Percentiles rank a stretch among this genome's conserved stretches.
Evolutionary conservation across 345 rosid species (phyloP).

Genomic region (Dovyalis caffra): DNA sequence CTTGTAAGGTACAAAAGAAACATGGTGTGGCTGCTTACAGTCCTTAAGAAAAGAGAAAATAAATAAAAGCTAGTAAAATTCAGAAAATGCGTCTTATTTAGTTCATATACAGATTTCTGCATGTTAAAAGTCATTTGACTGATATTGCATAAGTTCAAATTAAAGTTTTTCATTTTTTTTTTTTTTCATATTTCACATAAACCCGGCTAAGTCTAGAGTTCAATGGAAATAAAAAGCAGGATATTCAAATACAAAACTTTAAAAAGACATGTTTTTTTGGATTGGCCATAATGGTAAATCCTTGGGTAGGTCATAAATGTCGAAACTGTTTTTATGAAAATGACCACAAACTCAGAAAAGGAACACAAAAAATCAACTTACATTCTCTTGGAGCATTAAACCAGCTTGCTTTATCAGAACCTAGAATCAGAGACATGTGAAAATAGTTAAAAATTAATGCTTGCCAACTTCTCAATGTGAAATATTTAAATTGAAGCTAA

Average conservation of each 20-base stretch:
- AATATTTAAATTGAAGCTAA: background rate
- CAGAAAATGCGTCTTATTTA: too few relatives aligned
- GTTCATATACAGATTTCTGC: too few relatives aligned
- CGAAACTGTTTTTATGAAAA: background rate
- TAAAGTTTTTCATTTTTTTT: background rate
- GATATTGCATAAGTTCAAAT: too few relatives aligned
- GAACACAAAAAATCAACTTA: conserved; percentile 33
- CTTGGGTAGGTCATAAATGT: too few relatives aligned
- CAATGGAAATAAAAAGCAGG: background rate
- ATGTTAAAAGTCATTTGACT: too few relatives aligned
- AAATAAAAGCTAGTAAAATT: too few relatives aligned
- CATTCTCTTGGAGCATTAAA: conserved; percentile 80
- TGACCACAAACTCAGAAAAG: background rate
- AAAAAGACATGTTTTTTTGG: too few relatives aligned
- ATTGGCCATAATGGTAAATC: too few relatives aligned
- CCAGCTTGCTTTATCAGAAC: conserved; percentile 97
- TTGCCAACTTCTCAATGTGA: background rate
- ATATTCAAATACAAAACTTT: background rate
- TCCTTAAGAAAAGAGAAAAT: too few relatives aligned
- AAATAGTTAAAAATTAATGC: background rate
- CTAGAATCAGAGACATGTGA: conserved; percentile 29
- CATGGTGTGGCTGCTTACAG: background rate
- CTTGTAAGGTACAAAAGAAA: background rate
- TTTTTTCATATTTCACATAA: background rate
- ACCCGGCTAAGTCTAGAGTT: background rate